Conservation (phyloP, 75 land plant genomes). For the Picea sitchensis region DNA sequence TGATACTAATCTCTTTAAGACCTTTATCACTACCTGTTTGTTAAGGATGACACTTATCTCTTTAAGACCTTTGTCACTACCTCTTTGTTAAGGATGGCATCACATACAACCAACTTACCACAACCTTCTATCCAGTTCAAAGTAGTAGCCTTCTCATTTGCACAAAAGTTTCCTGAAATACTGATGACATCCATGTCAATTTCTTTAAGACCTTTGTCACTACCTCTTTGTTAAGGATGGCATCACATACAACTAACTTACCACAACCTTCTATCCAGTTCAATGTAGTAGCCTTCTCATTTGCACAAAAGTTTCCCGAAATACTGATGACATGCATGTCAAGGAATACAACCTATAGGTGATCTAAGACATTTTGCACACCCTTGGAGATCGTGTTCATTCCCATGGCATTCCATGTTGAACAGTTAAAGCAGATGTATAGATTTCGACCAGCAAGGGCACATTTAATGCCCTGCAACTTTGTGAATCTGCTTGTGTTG, state of each 20-base stretch:
- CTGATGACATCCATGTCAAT: slow-evolving; percentile 86
- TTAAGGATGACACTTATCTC: too few relatives aligned
- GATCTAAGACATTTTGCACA: slow-evolving; percentile 80
- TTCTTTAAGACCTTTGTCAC: slow-evolving; percentile 74
- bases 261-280: slow-evolving; percentile 87
- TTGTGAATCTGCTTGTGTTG: slow-evolving; percentile 91
- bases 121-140: slow-evolving; percentile 84
- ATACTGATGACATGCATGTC: slow-evolving; percentile 86
- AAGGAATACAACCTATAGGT: slow-evolving; percentile 58
- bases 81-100: slow-evolving; percentile 58
- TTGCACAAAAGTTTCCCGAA: slow-evolving; percentile 68
- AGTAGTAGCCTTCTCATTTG: slow-evolving; percentile 57
- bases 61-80: too few relatives aligned
- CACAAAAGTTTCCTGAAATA: slow-evolving; percentile 72
- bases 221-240: slow-evolving; percentile 56
- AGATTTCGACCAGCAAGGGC: slow-evolving; percentile 77
- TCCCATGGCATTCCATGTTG: slow-evolving; percentile 95
- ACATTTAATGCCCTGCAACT: slow-evolving; percentile 63
- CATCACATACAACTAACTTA: slow-evolving; percentile 83
- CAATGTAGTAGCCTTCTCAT: slow-evolving; percentile 60
- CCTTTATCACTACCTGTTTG: slow-evolving; percentile 64
- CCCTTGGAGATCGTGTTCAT: slow-evolving; percentile 98
- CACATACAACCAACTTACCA: slow-evolving; percentile 82
- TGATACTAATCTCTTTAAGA: slow-evolving; percentile 65
- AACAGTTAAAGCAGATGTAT: slow-evolving; percentile 69